These are phyloP conservation scores for Phaeosphaeria sp. DNA, from an alignment of 2,329 filamentous ascomycete genomes.

Conservation along the genomic window DNA sequence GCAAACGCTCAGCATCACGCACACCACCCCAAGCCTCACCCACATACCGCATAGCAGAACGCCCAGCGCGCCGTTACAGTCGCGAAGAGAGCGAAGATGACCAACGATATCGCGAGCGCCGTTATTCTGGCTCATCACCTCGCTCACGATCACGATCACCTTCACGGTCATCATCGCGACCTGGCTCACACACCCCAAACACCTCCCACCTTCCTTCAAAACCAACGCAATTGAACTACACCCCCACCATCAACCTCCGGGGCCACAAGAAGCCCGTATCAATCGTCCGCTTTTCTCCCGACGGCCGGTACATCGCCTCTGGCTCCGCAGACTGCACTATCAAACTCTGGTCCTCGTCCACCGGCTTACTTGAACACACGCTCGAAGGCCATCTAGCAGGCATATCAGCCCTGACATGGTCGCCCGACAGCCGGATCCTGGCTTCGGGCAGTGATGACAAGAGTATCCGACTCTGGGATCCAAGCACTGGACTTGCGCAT, in stretches of 20 bases:
- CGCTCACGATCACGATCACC: slow-evolving; percentile 21
- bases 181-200: slow-evolving; percentile 38
- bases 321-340: slow-evolving; percentile 85
- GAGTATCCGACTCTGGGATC: slow-evolving; percentile 90
- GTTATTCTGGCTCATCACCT: slow-evolving; percentile 26
- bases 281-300: slow-evolving; percentile 87
- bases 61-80: slow-evolving; percentile 44
- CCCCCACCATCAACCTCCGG: slow-evolving; percentile 70
- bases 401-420: slow-evolving; percentile 92
- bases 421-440: slow-evolving; percentile 83
- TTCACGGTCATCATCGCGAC: slow-evolving; percentile 24
- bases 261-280: slow-evolving; percentile 83
- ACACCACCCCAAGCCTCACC: slow-evolving; percentile 36
- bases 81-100: slow-evolving; percentile 42
- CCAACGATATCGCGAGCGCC: slow-evolving; percentile 27
- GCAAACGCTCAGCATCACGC: slow-evolving; percentile 42
- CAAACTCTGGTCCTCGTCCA: slow-evolving; percentile 85
- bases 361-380: slow-evolving; percentile 82
- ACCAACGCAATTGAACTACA: slow-evolving; percentile 70
- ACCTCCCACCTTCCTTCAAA: too few species aligned
- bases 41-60: slow-evolving; percentile 40
- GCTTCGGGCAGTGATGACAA: slow-evolving; percentile 97
- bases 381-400: slow-evolving; percentile 93
- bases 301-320: slow-evolving; percentile 88
- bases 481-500: slow-evolving; percentile 64